Percentiles rank a stretch among this genome's conserved stretches.
These are phyloP conservation scores for Coelastrella sp. DNA, from an alignment of 139 green algal genomes.

Conservation along the genomic window DNA sequence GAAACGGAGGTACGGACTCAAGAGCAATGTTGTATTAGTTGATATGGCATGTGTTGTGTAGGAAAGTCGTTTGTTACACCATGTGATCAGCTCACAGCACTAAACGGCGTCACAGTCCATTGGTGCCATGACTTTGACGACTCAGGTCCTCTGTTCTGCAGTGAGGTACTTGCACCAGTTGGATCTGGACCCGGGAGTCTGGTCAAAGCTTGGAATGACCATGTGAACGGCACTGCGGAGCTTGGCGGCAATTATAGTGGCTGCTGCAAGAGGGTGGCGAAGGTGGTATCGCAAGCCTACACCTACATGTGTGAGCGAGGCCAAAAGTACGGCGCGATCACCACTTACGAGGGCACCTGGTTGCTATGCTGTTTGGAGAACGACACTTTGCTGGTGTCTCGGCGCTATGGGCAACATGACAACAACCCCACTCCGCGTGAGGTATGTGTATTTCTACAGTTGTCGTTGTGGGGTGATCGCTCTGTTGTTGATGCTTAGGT, in stretches of 20 bases:
- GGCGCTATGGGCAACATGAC: slow-evolving; percentile 2
- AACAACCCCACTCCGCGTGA: slow-evolving; percentile 3
- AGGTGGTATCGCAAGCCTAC: neutral
- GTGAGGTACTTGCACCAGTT: neutral
- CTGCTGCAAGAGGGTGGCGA: neutral
- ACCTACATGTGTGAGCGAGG: slow-evolving; percentile 1
- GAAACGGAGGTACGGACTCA: neutral
- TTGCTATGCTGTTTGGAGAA: neutral
- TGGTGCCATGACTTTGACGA: neutral
- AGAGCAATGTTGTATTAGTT: neutral
- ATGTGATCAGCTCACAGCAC: neutral
- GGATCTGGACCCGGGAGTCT: neutral
- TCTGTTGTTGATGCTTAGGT: neutral
- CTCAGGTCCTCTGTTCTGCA: neutral
- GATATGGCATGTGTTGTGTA: neutral
- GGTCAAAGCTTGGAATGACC: neutral
- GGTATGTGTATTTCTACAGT: neutral
- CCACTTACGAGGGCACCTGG: slow-evolving; percentile 20
- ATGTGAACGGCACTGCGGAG: neutral
- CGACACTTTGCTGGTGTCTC: neutral
- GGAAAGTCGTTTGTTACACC: neutral
- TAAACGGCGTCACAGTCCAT: neutral
- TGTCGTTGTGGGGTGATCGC: neutral
- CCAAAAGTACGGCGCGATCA: slow-evolving; percentile 15
- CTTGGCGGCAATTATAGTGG: neutral